Evolutionary conservation across 2,329 filamentous ascomycete species (phyloP).

Genomic region (Xylaria sp.): DNA sequence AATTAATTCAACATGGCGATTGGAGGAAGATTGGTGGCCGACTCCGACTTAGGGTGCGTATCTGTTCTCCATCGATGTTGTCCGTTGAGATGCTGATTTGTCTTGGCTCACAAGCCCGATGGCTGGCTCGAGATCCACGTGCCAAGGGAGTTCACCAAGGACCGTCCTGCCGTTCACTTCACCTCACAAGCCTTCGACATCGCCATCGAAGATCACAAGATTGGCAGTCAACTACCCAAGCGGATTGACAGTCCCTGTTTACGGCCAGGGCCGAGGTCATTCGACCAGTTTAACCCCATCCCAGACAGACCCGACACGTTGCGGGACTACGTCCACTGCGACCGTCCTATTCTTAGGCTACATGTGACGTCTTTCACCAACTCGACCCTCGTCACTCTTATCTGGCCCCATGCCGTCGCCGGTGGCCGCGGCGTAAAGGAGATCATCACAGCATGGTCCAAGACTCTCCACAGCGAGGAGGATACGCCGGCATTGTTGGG

Average conservation of each 20-base stretch:
- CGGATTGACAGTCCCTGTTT: background rate
- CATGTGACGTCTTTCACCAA: slow-evolving; percentile 2
- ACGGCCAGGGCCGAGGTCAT: slow-evolving; percentile 1
- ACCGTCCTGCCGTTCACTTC: slow-evolving; percentile 7
- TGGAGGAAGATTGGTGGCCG: slow-evolving; percentile 17
- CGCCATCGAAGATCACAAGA: slow-evolving; percentile 5
- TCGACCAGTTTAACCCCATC: slow-evolving; percentile 9
- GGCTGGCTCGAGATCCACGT: slow-evolving; percentile 9
- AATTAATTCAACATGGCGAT: slow-evolving; percentile 12
- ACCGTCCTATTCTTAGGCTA: background rate
- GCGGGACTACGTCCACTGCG: slow-evolving; percentile 1
- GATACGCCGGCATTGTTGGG: background rate
- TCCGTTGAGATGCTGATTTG: background rate
- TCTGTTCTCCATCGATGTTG: background rate
- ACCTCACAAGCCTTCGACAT: slow-evolving; percentile 1
- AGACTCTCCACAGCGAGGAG: background rate
- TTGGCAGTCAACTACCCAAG: slow-evolving; percentile 6
- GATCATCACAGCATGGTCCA: slow-evolving; percentile 6
- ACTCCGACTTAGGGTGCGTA: slow-evolving; percentile 5
- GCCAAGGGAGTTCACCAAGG: slow-evolving; percentile 3
- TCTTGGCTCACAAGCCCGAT: background rate
- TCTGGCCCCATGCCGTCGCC: slow-evolving; percentile 6
- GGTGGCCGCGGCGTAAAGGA: slow-evolving; percentile 7
- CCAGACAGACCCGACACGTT: background rate
- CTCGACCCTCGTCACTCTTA: slow-evolving; percentile 1